phyloP scores from a whole-genome alignment of 768 basidiomycete genomes.

The Suillus spraguei region DNA sequence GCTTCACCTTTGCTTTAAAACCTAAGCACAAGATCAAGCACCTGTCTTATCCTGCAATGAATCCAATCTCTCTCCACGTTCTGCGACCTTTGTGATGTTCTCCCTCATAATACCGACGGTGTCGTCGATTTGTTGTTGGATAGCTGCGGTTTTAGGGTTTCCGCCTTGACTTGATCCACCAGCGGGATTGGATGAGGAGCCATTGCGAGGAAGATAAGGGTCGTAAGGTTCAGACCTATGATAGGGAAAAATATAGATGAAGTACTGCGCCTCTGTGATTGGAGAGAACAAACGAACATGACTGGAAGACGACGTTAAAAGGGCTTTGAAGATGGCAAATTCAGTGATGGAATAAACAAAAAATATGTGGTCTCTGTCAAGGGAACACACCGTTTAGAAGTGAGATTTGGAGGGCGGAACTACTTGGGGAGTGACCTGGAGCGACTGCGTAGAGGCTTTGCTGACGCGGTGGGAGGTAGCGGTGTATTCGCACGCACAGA shows the following conservation, averaged over 20 bases:
- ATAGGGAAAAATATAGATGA: constrained; percentile 14
- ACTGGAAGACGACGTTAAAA: constrained; percentile 8
- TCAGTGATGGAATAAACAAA: neutral
- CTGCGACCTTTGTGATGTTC: constrained; percentile 95
- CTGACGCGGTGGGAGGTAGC: constrained; percentile 7
- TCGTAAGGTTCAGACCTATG: constrained; percentile 97
- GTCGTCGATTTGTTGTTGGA: constrained; percentile 96
- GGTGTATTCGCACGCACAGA: constrained; percentile 16
- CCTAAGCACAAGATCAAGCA: constrained; percentile 41
- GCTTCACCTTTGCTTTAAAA: constrained; percentile 1
- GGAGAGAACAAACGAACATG: constrained; percentile 30
- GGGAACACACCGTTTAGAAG: constrained; percentile 23
- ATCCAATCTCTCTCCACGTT: constrained; percentile 93
- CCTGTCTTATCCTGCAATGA: constrained; percentile 98
- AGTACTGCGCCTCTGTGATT: constrained; percentile 5
- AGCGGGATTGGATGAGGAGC: constrained; percentile 56
- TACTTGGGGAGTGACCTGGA: constrained; percentile 25
- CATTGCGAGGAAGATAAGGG: constrained; percentile 92
- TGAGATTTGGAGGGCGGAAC: constrained; percentile 17
- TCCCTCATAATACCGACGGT: constrained; percentile 98
- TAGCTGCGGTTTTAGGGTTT: constrained; percentile 88
- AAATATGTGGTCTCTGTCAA: neutral
- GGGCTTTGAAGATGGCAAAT: neutral
- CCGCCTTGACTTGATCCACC: constrained; percentile 52
- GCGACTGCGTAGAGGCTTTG: constrained; percentile 18